Base-by-base conservation (phyloP, 2,329 filamentous ascomycete species). In the Elsinoe australis region DNA sequence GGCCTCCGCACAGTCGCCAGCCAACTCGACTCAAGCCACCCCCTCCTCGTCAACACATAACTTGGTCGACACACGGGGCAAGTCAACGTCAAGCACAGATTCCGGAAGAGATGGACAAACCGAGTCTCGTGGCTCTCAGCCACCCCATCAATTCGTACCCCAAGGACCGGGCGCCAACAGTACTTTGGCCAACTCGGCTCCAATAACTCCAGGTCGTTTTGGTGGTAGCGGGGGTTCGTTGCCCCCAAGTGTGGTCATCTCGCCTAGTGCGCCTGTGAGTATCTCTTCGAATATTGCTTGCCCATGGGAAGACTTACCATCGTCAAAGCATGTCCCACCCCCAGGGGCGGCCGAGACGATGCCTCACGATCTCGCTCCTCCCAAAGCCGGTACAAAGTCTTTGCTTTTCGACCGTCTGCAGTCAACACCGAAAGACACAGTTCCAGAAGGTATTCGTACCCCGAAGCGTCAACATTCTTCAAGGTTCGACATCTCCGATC, bases 401-500 rank as follows among this genome's bases (percentile, higher is more conserved):
- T 71, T 87, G 58, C 80, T 94, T 59, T 94, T 88, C 67, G 87
- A 94, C 65, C 80, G 87, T 52, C 78, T 95, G 53, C 88, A 95
- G 64, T 84, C 90, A 51, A 94, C 89, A 1, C 94, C 94, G 45
- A 95, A 95, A 67, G 92, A 98, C 68, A 60, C 59, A 6, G 86
- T 95, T 53, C 88, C 92, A 28, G 92, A 96, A 67, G 92, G 92
- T 31, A 82, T 96, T 53, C 80, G 90, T 62, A 96, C 92, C 4
- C 92, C 92, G 19, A 95, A 94, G 71, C 81, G 92, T 64, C 92
- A 98, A 68, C 89, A 96, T 63, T 96, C 92, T 28, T 98, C 92
- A 36, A 82, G 92, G 53, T 98, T 98, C 65, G 90, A 98, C 65
- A 94, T 98, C 55, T 98, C 92, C 3, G 87, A 94, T 54, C 89